Conservation (phyloP, 768 basidiomycete genomes). For the Phanerochaete carnosa region DNA sequence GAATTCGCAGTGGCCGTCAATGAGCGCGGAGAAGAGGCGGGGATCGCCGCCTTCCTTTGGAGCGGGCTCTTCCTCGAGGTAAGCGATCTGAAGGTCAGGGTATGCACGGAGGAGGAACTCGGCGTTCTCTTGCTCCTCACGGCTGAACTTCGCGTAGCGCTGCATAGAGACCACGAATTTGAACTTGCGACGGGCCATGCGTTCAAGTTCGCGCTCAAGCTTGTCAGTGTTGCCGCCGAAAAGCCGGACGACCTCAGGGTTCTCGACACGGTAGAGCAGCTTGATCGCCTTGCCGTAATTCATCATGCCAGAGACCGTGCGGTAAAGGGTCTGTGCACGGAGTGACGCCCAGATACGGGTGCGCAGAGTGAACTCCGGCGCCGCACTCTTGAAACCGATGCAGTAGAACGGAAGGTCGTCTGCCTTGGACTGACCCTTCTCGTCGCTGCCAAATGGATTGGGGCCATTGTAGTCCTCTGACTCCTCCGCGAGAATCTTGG, state of each 20-base stretch:
- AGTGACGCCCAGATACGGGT: constrained; percentile 99
- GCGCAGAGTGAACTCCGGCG: constrained; percentile 96
- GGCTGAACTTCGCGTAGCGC: constrained; percentile 98
- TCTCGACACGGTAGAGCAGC: constrained; percentile 97
- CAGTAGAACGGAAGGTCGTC: constrained; percentile 97
- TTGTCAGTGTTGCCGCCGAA: constrained; percentile 98
- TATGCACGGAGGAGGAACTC: constrained; percentile 97
- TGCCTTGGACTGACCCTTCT: constrained; percentile 80
- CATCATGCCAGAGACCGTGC: constrained; percentile 99
- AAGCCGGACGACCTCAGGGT: constrained; percentile 96
- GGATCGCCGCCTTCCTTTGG: constrained; percentile 95
- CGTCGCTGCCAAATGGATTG: constrained; percentile 69
- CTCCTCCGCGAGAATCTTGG: constrained; percentile 97
- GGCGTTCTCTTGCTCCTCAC: constrained; percentile 98
- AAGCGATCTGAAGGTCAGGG: constrained; percentile 97
- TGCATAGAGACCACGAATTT: constrained; percentile 99
- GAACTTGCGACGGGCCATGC: constrained; percentile 98
- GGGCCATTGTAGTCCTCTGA: constrained; percentile 80
- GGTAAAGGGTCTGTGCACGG: constrained; percentile 96
- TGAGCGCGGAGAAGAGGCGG: constrained; percentile 91
- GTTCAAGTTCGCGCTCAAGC: constrained; percentile 92
- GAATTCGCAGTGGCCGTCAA: constrained; percentile 98
- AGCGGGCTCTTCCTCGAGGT: constrained; percentile 93
- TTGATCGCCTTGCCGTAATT: constrained; percentile 99
- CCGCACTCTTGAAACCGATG: constrained; percentile 98